A percentile compares a stretch with the other conserved stretches of the same genome.
phyloP scores from a whole-genome alignment of 352 stramenopile genomes.

The Phytopythium sindhum region DNA sequence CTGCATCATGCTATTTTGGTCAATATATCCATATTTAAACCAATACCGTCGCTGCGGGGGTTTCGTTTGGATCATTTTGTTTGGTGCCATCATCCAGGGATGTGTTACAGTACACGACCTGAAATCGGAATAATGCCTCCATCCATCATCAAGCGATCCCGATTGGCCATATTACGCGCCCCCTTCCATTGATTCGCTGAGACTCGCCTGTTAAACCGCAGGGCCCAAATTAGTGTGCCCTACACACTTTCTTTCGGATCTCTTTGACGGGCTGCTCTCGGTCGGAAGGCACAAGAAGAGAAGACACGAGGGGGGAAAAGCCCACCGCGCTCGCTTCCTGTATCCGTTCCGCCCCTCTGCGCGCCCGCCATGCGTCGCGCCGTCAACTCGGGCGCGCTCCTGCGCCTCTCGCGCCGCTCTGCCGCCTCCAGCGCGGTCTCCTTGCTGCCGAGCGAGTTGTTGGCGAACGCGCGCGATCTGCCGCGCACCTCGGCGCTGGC shows the following conservation, averaged over 20 bases:
- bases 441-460: not conserved
- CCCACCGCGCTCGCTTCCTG: not conserved
- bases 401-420: conserved; percentile 15
- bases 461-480: not conserved
- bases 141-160: not conserved
- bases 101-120: too few species aligned
- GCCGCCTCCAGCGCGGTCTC: not conserved
- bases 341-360: not conserved
- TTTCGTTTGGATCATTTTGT: too few species aligned
- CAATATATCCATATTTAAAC: too few species aligned
- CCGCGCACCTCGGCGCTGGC: conserved; percentile 6
- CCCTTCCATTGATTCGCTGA: not conserved
- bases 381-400: conserved; percentile 13
- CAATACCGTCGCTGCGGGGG: too few species aligned
- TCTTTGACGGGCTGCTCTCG: not conserved
- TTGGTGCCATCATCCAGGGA: too few species aligned
- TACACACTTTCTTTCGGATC: not conserved
- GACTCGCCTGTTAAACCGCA: not conserved
- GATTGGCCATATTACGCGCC: not conserved
- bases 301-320: not conserved
- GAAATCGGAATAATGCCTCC: not conserved
- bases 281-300: not conserved
- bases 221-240: not conserved
- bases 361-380: conserved; percentile 1
- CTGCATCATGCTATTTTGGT: too few species aligned